Evolutionary conservation across 306 rosid species (phyloP).

Genomic region (Cucurbita argyrosperma): DNA sequence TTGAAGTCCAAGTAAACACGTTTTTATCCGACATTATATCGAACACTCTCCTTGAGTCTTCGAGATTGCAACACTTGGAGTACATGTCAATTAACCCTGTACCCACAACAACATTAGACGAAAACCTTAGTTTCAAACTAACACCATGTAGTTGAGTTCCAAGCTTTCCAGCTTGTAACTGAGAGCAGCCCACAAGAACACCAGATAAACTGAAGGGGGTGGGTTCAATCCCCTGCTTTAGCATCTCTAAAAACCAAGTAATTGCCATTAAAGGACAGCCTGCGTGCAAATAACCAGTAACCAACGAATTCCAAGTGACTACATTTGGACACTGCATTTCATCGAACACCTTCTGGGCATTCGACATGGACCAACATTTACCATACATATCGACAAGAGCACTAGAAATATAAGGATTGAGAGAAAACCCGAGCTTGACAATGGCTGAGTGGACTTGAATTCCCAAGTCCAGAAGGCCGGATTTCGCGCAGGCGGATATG

Average conservation of each 20-base stretch:
- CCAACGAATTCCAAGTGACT: constrained; percentile 24
- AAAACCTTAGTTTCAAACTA: constrained; percentile 20
- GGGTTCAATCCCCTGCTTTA: constrained; percentile 19
- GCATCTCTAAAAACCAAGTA: constrained; percentile 16
- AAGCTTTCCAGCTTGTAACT: constrained; percentile 16
- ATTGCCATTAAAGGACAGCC: constrained; percentile 12
- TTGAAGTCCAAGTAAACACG: constrained; percentile 37
- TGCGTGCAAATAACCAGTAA: constrained; percentile 15
- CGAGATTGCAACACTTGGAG: constrained; percentile 16
- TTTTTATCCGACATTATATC: constrained; percentile 21
- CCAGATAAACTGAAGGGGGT: constrained; percentile 23
- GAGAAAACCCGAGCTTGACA: constrained; percentile 23
- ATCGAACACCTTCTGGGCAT: constrained; percentile 25
- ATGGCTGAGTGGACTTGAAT: constrained; percentile 14
- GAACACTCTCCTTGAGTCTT: constrained; percentile 24
- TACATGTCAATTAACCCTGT: constrained; percentile 29
- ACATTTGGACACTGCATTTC: constrained; percentile 21
- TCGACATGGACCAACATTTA: constrained; percentile 8
- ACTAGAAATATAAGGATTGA: constrained; percentile 16
- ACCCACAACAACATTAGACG: constrained; percentile 22
- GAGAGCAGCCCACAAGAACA: constrained; percentile 28
- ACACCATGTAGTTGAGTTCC: constrained; percentile 33
- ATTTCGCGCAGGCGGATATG: constrained; percentile 13
- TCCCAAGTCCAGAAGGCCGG: constrained; percentile 10
- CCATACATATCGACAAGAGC: constrained; percentile 22